Evolutionary conservation across 495 filamentous ascomycete species (phyloP).

Genomic region (Aspergillus avenaceus): DNA sequence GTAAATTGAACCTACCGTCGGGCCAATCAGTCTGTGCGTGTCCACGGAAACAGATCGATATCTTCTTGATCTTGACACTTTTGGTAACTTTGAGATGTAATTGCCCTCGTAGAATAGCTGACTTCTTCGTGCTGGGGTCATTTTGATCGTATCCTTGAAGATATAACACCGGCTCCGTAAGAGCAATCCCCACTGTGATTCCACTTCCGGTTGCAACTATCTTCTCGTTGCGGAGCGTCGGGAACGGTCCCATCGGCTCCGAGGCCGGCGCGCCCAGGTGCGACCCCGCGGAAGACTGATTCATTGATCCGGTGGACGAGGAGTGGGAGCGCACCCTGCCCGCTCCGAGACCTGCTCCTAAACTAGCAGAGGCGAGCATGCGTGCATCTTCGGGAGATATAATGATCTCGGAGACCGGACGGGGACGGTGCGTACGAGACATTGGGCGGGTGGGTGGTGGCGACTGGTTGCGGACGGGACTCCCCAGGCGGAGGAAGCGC

Average conservation of each 20-base stretch:
- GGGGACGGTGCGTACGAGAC: slow-evolving; percentile 18
- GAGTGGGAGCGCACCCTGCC: slow-evolving; percentile 28
- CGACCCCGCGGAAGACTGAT: slow-evolving; percentile 8
- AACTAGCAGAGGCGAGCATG: slow-evolving; percentile 24
- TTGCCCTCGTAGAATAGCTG: slow-evolving; percentile 81
- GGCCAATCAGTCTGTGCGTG: slow-evolving; percentile 93
- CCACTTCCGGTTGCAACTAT: slow-evolving; percentile 72
- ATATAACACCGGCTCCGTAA: slow-evolving; percentile 88
- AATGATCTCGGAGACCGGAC: slow-evolving; percentile 43
- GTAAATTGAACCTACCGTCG: slow-evolving; percentile 56
- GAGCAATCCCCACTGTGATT: slow-evolving; percentile 63
- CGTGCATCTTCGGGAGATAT: slow-evolving; percentile 27
- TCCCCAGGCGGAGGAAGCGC: slow-evolving; percentile 45
- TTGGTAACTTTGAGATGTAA: slow-evolving; percentile 81
- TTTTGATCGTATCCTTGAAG: slow-evolving; percentile 88
- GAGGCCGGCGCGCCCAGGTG: slow-evolving; percentile 12
- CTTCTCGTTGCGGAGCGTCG: slow-evolving; percentile 51
- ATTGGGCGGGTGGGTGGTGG: slow-evolving; percentile 19
- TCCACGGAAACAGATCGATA: slow-evolving; percentile 81
- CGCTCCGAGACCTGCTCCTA: slow-evolving; percentile 16
- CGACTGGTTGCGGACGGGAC: slow-evolving; percentile 21
- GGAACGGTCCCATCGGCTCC: slow-evolving; percentile 31
- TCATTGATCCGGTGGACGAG: slow-evolving; percentile 31
- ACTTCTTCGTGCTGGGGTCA: slow-evolving; percentile 62
- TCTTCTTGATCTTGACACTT: slow-evolving; percentile 89